Conservation (phyloP, 1,284 basidiomycete genomes). For the Anthracocystis panici-leucophaei region DNA sequence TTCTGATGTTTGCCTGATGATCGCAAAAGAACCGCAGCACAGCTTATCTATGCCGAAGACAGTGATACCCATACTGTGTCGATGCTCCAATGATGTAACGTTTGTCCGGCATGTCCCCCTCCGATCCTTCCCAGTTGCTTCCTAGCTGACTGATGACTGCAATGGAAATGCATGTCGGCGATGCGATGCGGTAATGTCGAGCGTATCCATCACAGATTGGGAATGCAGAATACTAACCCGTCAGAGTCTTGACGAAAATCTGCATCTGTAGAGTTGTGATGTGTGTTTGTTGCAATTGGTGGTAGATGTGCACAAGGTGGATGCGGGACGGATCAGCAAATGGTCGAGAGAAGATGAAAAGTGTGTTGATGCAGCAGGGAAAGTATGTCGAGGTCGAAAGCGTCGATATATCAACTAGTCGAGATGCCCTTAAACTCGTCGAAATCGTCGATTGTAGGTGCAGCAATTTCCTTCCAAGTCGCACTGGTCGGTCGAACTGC, state of each 20-base stretch:
- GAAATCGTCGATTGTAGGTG: not conserved
- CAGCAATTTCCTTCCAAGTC: slow-evolving; percentile 4
- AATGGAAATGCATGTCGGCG: not conserved
- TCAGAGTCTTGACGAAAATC: slow-evolving; percentile 68
- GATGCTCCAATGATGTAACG: not conserved
- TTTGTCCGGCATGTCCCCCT: not conserved
- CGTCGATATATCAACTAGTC: not conserved
- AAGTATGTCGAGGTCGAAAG: not conserved
- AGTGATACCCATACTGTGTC: not conserved
- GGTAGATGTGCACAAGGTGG: slow-evolving; percentile 6
- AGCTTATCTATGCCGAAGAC: too few species aligned
- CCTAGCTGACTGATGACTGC: not conserved
- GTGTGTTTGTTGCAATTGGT: slow-evolving; percentile 8
- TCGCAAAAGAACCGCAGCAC: too few species aligned
- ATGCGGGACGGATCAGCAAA: slow-evolving; percentile 36
- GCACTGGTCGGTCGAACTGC: slow-evolving; percentile 3
- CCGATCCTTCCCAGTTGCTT: too few species aligned
- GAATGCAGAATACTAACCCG: slow-evolving; percentile 58
- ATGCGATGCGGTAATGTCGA: slow-evolving; percentile 15
- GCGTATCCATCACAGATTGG: not conserved
- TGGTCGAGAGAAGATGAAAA: slow-evolving; percentile 14
- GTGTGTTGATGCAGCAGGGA: slow-evolving; percentile 18
- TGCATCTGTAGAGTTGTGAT: slow-evolving; percentile 55
- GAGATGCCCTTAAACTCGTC: not conserved
- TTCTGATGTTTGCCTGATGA: too few species aligned